A percentile compares a stretch with the other conserved stretches of the same genome.
Conservation (phyloP, 2,329 filamentous ascomycete species). For the Ascochyta rabiei region DNA sequence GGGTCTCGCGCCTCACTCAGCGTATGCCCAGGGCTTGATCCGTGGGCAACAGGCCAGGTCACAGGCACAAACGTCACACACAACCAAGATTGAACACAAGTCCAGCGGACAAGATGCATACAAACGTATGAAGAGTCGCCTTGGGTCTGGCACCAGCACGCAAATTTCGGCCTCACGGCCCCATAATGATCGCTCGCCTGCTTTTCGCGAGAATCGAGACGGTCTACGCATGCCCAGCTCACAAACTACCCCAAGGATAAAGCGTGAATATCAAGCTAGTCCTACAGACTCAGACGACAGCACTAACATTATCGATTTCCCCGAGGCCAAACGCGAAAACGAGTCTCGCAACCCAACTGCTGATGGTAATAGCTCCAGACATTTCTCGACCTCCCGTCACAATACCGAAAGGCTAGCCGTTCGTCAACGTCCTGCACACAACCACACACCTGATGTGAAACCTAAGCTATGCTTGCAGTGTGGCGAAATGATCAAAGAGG, state of each 20-base stretch:
- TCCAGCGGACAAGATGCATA: conserved; percentile 2
- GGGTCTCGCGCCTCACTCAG: conserved; percentile 40
- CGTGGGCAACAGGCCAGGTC: conserved; percentile 11
- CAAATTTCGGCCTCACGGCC: not conserved
- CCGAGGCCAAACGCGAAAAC: not conserved
- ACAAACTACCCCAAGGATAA: conserved; percentile 8
- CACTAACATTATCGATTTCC: conserved; percentile 16
- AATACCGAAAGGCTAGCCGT: not conserved
- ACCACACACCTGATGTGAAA: not conserved
- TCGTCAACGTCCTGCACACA: not conserved
- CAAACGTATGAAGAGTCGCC: conserved; percentile 15
- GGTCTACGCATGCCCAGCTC: not conserved
- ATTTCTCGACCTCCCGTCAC: not conserved
- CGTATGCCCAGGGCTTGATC: conserved; percentile 31
- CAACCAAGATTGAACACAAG: conserved; percentile 9
- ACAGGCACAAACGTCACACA: not conserved
- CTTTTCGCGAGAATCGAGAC: not conserved
- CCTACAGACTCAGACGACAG: conserved; percentile 17
- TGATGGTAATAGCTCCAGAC: not conserved
- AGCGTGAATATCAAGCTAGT: conserved; percentile 12
- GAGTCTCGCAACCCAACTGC: not conserved
- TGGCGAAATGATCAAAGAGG: conserved; percentile 11
- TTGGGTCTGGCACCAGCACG: not conserved
- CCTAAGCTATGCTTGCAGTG: conserved; percentile 23
- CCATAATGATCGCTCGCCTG: not conserved